phyloP scores from a whole-genome alignment of 208 protist genomes.

The Crithidia bombi region DNA sequence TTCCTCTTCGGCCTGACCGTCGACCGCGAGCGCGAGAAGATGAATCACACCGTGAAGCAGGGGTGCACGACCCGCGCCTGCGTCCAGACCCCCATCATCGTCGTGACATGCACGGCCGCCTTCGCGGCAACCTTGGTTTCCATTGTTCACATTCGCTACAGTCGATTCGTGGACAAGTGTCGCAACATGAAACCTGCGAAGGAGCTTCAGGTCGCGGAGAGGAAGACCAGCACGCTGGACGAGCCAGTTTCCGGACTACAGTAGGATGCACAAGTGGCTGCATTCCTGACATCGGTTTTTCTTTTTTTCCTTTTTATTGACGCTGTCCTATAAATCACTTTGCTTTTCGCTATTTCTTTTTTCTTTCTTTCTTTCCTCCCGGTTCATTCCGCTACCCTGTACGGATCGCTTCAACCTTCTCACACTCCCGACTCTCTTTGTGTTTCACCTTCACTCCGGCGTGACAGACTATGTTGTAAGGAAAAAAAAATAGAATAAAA shows the following conservation, averaged over 20 bases:
- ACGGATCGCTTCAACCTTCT: not conserved
- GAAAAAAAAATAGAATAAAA: not conserved
- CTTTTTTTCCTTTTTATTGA: not conserved
- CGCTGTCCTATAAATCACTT: conserved; percentile 11
- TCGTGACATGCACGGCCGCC: conserved; percentile 46
- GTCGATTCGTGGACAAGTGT: conserved; percentile 41
- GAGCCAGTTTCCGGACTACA: too few species aligned
- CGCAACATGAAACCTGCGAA: conserved; percentile 14
- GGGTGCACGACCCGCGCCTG: conserved; percentile 48
- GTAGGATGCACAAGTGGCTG: too few species aligned
- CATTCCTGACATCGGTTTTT: conserved; percentile 1
- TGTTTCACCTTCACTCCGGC: not conserved
- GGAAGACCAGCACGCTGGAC: conserved; percentile 8
- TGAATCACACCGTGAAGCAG: conserved; percentile 34
- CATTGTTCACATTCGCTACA: conserved; percentile 65
- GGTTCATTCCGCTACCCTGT: conserved; percentile 1
- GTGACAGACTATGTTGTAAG: not conserved
- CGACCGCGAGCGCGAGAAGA: conserved; percentile 55
- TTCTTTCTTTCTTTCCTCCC: not conserved
- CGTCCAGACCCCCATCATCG: conserved; percentile 54
- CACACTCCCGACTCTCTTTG: not conserved
- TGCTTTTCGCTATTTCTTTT: not conserved
- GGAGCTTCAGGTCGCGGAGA: not conserved
- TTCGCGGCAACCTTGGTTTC: conserved; percentile 36
- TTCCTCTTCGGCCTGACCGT: conserved; percentile 66